These are phyloP conservation scores for Ascochyta rabiei DNA, from an alignment of 2,329 filamentous ascomycete genomes.

Conservation along the genomic window DNA sequence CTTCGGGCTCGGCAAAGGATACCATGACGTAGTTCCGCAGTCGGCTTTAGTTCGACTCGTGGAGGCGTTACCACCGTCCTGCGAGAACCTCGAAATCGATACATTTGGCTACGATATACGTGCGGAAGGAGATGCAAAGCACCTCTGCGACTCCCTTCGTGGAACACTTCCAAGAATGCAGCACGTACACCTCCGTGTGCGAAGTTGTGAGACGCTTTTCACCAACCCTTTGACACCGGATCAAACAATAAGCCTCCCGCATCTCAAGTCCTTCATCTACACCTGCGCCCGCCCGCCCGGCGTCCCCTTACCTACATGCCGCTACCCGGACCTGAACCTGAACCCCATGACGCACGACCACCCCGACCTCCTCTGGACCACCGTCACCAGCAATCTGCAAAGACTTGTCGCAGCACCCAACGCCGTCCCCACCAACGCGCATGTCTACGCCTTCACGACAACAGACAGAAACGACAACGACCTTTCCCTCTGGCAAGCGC, in stretches of 20 bases:
- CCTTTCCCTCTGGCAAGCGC: not conserved
- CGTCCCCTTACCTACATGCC: not conserved
- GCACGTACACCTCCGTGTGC: constrained; percentile 1
- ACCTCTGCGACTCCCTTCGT: not conserved
- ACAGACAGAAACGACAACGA: not conserved
- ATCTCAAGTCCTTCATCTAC: not conserved
- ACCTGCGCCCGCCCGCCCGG: not conserved
- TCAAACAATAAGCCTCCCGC: not conserved
- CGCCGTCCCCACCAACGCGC: not conserved
- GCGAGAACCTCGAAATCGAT: too few species aligned
- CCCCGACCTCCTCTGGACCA: too few species aligned
- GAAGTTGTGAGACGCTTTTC: not conserved
- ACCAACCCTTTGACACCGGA: not conserved
- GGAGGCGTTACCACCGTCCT: too few species aligned
- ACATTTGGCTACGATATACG: too few species aligned
- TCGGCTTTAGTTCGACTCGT: too few species aligned
- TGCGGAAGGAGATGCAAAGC: too few species aligned
- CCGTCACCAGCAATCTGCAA: too few species aligned
- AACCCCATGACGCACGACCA: too few species aligned
- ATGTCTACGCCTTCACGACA: not conserved
- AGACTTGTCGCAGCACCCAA: too few species aligned
- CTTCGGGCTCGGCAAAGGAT: too few species aligned
- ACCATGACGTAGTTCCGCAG: too few species aligned
- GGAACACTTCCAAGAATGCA: not conserved
- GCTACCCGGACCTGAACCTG: too few species aligned